Percentiles rank a stretch among this genome's conserved stretches.
phyloP scores from a whole-genome alignment of 2,329 filamentous ascomycete species.

The Parascedosporium putredinis region DNA sequence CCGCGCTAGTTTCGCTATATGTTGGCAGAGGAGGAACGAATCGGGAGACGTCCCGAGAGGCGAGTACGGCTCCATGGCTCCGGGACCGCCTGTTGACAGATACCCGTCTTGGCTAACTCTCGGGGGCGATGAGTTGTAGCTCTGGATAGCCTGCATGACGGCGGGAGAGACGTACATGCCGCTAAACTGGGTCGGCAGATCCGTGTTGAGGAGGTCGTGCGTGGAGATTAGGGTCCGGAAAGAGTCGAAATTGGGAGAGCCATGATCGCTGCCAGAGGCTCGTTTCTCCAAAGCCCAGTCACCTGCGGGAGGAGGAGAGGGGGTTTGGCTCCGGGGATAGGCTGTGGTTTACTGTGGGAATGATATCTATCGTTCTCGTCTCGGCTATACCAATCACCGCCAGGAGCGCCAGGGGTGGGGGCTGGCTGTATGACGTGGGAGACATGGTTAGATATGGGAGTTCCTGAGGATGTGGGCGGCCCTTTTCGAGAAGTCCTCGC shows the following conservation, averaged over 20 bases:
- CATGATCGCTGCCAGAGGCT: constrained; percentile 14
- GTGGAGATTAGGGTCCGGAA: constrained; percentile 43
- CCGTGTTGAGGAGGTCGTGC: constrained; percentile 39
- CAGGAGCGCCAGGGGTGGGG: too few species aligned
- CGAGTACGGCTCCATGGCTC: not conserved
- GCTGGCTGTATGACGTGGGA: constrained; percentile 15
- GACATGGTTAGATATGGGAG: constrained; percentile 16
- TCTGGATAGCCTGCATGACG: constrained; percentile 13
- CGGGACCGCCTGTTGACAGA: not conserved
- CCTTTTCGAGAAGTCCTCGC: constrained; percentile 41
- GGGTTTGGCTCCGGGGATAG: constrained; percentile 14
- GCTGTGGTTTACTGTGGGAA: constrained; percentile 27
- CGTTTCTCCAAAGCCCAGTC: not conserved
- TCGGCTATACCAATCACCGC: constrained; percentile 24
- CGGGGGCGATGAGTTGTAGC: constrained; percentile 27
- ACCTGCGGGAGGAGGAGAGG: not conserved
- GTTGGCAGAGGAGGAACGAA: constrained; percentile 6
- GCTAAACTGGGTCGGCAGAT: constrained; percentile 31
- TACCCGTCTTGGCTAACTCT: constrained; percentile 1
- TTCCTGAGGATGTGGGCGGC: constrained; percentile 19
- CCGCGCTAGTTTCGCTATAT: constrained; percentile 9
- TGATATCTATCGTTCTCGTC: constrained; percentile 31
- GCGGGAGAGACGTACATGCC: constrained; percentile 27
- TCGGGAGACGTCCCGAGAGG: constrained; percentile 6
- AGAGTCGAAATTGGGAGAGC: constrained; percentile 25